Evolutionary conservation across 139 green algal species (phyloP).

Genomic region (Coccomyxa sp.): DNA sequence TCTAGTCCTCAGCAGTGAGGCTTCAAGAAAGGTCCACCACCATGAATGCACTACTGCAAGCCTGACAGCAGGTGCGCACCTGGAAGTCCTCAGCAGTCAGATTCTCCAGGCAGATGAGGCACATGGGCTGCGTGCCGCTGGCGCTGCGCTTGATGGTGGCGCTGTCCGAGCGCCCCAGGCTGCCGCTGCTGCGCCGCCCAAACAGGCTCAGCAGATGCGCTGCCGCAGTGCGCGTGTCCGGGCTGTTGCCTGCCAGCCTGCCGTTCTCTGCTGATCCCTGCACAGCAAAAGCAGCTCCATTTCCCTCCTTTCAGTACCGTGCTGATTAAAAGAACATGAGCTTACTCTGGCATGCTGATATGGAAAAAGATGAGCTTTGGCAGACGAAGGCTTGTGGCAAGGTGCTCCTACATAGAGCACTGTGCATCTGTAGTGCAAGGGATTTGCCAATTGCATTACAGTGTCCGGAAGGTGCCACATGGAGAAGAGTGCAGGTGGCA

Average conservation of each 20-base stretch:
- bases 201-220: not conserved
- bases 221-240: not conserved
- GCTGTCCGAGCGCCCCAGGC: not conserved
- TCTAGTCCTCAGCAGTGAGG: too few species aligned
- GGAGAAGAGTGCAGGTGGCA: too few species aligned
- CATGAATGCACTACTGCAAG: too few species aligned
- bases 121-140: slow-evolving; percentile 26
- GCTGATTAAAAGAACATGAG: not conserved
- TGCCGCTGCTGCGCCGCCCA: not conserved
- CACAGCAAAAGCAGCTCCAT: too few species aligned
- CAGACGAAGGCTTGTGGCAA: not conserved
- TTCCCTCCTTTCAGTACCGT: not conserved
- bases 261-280: not conserved
- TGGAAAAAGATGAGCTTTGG: not conserved
- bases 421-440: too few species aligned
- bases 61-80: not conserved
- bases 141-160: not conserved
- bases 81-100: slow-evolving; percentile 50
- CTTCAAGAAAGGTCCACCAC: too few species aligned
- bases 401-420: not conserved
- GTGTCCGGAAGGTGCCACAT: too few species aligned
- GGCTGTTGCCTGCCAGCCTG: not conserved
- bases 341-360: not conserved
- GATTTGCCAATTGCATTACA: too few species aligned
- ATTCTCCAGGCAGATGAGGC: slow-evolving; percentile 80